Evolutionary conservation across 1,139 yeast species (phyloP).

Genomic region (Protomyces inouyei): DNA sequence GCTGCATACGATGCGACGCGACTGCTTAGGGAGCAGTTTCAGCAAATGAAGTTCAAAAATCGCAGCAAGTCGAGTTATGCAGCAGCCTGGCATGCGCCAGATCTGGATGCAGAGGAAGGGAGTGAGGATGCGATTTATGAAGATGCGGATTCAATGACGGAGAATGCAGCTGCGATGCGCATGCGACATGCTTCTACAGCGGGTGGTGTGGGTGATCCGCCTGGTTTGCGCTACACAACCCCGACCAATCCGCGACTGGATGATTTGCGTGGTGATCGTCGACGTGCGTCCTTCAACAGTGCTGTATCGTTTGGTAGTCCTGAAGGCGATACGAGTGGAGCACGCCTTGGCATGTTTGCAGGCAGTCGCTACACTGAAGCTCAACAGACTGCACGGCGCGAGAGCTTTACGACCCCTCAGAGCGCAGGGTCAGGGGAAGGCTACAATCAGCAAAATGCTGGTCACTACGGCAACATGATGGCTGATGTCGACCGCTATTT

Average conservation of each 20-base stretch:
- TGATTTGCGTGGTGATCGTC: neutral
- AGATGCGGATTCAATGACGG: slow-evolving; percentile 7
- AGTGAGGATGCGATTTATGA: slow-evolving; percentile 18
- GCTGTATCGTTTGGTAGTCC: neutral
- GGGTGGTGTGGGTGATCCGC: slow-evolving; percentile 3
- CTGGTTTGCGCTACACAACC: slow-evolving; percentile 20
- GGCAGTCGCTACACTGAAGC: neutral
- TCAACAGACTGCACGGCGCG: neutral
- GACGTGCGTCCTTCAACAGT: slow-evolving; percentile 15
- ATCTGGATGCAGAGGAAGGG: neutral
- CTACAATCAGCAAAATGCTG: neutral
- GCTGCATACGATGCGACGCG: slow-evolving; percentile 19
- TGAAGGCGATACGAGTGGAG: neutral
- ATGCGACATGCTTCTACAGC: neutral
- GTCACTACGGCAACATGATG: slow-evolving; percentile 1
- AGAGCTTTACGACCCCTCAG: neutral
- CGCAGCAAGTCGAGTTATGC: slow-evolving; percentile 21
- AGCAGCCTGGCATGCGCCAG: slow-evolving; percentile 24
- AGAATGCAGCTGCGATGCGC: neutral
- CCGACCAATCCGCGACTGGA: slow-evolving; percentile 20
- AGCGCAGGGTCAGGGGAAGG: neutral
- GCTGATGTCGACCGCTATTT: slow-evolving; percentile 28
- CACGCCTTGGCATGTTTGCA: neutral
- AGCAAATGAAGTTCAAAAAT: slow-evolving; percentile 24
- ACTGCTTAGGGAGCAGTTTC: slow-evolving; percentile 16